phyloP scores from a whole-genome alignment of 2,329 filamentous ascomycete genomes.

The Fulvia fulva region DNA sequence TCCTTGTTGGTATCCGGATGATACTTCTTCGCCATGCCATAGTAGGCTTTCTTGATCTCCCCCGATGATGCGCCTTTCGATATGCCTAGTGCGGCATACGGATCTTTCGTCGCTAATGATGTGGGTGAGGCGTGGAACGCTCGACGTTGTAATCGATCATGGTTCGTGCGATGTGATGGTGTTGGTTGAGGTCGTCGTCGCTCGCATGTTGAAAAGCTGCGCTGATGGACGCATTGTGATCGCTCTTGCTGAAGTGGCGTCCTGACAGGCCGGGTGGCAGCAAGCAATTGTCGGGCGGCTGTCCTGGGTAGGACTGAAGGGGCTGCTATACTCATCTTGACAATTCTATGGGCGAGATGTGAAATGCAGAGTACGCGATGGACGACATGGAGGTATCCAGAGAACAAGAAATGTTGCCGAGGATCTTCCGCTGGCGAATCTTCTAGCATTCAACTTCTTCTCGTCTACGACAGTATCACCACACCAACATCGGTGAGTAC shows the following conservation, averaged over 20 bases:
- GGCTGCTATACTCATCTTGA: conserved; percentile 35
- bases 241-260: conserved; percentile 20
- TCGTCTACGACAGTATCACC: too few relatives aligned
- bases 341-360: not conserved
- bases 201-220: conserved; percentile 9
- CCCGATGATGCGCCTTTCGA: conserved; percentile 71
- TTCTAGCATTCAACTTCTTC: not conserved
- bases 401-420: not conserved
- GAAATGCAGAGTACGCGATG: too few relatives aligned
- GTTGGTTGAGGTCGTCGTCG: conserved; percentile 16
- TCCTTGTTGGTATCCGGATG: conserved; percentile 99
- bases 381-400: not conserved
- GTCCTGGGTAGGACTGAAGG: conserved; percentile 34
- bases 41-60: conserved; percentile 98
- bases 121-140: conserved; percentile 59
- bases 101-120: conserved; percentile 60
- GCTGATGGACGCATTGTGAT: conserved; percentile 14
- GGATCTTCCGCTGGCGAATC: not conserved
- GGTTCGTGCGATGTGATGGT: conserved; percentile 19
- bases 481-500: too few relatives aligned
- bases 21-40: conserved; percentile 93
- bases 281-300: conserved; percentile 32
- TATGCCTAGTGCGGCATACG: conserved; percentile 83
- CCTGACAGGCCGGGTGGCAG: conserved; percentile 26
- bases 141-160: conserved; percentile 27